Evolutionary conservation across 2,329 filamentous ascomycete species (phyloP).

Genomic region (Diaporthe destruens): DNA sequence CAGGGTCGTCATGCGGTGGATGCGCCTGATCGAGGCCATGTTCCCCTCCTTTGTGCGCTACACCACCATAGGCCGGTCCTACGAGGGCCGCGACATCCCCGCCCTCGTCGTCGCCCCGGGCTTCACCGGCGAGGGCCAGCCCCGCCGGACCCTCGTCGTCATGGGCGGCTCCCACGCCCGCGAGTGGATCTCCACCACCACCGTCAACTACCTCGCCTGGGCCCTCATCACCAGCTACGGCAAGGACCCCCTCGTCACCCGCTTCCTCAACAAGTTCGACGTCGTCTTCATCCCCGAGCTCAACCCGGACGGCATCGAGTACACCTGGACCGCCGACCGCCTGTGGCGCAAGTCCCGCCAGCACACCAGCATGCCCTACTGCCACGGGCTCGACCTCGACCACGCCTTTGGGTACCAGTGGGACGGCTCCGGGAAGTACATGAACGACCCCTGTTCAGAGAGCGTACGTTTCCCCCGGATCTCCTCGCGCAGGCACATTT

Average conservation of each 20-base stretch:
- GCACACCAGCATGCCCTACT: slow-evolving; percentile 83
- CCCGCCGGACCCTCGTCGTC: slow-evolving; percentile 82
- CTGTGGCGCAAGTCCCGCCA: slow-evolving; percentile 97
- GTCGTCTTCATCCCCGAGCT: slow-evolving; percentile 88
- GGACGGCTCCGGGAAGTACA: slow-evolving; percentile 68
- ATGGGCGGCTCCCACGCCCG: slow-evolving; percentile 91
- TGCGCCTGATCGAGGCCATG: slow-evolving; percentile 89
- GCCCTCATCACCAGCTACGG: slow-evolving; percentile 87
- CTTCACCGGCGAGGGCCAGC: slow-evolving; percentile 56
- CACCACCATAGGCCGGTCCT: slow-evolving; percentile 84
- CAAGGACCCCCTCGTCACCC: slow-evolving; percentile 77
- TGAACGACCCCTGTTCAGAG: slow-evolving; percentile 88
- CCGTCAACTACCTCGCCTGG: slow-evolving; percentile 92
- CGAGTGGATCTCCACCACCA: slow-evolving; percentile 96
- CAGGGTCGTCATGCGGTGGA: slow-evolving; percentile 82
- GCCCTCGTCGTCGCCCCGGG: slow-evolving; percentile 79
- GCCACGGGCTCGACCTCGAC: slow-evolving; percentile 89
- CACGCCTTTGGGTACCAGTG: slow-evolving; percentile 88
- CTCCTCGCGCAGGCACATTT: no score
- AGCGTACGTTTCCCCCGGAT: slow-evolving; percentile 53
- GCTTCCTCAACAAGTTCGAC: slow-evolving; percentile 86
- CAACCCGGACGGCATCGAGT: slow-evolving; percentile 95
- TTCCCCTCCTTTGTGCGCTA: slow-evolving; percentile 84
- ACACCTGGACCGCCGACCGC: slow-evolving; percentile 91
- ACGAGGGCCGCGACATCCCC: slow-evolving; percentile 87